A percentile compares a stretch with the other conserved stretches of the same genome.
These are phyloP conservation scores for Fusarium sp. DNA, from an alignment of 2,329 filamentous ascomycete species.

Conservation along the genomic window DNA sequence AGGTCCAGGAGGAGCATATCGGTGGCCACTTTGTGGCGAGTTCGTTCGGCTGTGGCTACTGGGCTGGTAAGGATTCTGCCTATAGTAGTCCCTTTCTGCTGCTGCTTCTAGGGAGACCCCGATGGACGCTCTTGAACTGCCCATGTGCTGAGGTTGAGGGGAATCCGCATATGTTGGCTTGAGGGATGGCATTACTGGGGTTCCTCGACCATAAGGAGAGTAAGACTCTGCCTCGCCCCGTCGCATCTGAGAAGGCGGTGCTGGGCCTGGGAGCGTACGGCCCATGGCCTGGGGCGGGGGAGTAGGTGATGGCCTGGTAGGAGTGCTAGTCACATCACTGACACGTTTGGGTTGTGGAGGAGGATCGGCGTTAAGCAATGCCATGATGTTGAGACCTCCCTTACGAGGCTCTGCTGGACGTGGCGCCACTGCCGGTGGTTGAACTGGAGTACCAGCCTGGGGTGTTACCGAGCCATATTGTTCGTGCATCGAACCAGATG, in stretches of 20 bases:
- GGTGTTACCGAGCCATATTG: conserved; percentile 43
- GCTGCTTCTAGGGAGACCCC: conserved; percentile 49
- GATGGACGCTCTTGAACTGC: conserved; percentile 56
- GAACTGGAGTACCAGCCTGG: conserved; percentile 43
- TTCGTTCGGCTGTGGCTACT: conserved; percentile 51
- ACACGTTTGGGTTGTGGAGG: conserved; percentile 62
- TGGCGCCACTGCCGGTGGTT: conserved; percentile 49
- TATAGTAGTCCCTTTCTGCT: conserved; percentile 60
- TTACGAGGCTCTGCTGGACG: conserved; percentile 62
- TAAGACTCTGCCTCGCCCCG: conserved; percentile 60
- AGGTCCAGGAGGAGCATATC: conserved; percentile 55
- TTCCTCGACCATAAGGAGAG: conserved; percentile 53
- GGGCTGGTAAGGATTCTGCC: conserved; percentile 49
- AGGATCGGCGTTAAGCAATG: conserved; percentile 69
- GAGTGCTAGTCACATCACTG: conserved; percentile 54
- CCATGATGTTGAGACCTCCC: conserved; percentile 70
- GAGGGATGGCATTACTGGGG: conserved; percentile 62
- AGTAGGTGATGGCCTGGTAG: conserved; percentile 57
- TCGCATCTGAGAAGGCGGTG: conserved; percentile 55
- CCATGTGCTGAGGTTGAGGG: conserved; percentile 59
- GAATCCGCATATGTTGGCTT: conserved; percentile 64
- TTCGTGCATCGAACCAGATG: conserved; percentile 45
- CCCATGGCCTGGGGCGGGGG: conserved; percentile 60
- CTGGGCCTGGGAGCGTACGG: conserved; percentile 51
- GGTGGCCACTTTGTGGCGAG: conserved; percentile 59